Evolutionary conservation across 208 protist genomes (phyloP).

Genomic region (Phytomonas sp.): DNA sequence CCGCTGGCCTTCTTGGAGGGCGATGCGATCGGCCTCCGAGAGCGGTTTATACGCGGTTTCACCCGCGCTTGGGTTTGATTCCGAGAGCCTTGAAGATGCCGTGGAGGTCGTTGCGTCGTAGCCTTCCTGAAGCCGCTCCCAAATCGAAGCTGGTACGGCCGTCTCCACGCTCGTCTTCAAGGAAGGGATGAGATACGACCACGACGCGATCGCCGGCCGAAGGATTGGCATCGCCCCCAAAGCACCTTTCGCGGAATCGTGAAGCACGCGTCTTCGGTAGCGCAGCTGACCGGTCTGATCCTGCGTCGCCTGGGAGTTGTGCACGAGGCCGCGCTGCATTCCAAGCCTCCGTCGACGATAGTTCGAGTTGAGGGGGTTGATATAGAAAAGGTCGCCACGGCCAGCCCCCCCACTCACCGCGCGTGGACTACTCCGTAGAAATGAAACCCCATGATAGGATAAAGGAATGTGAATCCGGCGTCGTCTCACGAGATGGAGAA

Average conservation of each 20-base stretch:
- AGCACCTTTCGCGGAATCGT: slow-evolving; percentile 18
- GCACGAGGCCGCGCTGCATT: slow-evolving; percentile 28
- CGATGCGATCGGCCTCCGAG: slow-evolving; percentile 14
- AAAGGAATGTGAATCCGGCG: too few species aligned
- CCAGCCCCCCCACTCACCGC: slow-evolving; percentile 25
- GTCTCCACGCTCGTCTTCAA: slow-evolving; percentile 28
- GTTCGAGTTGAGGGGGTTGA: slow-evolving; percentile 20
- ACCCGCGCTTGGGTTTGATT: neutral
- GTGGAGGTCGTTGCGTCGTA: slow-evolving; percentile 5
- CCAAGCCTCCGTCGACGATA: slow-evolving; percentile 17
- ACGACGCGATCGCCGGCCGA: slow-evolving; percentile 28
- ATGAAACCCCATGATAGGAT: too few species aligned
- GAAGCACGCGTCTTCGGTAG: slow-evolving; percentile 38
- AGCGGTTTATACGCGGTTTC: slow-evolving; percentile 5
- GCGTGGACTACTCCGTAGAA: slow-evolving; percentile 2
- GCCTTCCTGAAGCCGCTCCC: slow-evolving; percentile 19
- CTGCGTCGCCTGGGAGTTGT: slow-evolving; percentile 50
- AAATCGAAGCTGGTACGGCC: slow-evolving; percentile 18
- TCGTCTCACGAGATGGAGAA: too few species aligned
- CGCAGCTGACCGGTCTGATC: slow-evolving; percentile 61
- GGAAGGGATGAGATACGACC: slow-evolving; percentile 60
- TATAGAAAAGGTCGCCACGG: slow-evolving; percentile 42
- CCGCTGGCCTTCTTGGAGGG: slow-evolving; percentile 26
- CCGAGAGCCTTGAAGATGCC: neutral
- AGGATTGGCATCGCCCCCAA: slow-evolving; percentile 18